phyloP scores from a whole-genome alignment of 805 yeast genomes.

The Saturnispora sanitii region DNA sequence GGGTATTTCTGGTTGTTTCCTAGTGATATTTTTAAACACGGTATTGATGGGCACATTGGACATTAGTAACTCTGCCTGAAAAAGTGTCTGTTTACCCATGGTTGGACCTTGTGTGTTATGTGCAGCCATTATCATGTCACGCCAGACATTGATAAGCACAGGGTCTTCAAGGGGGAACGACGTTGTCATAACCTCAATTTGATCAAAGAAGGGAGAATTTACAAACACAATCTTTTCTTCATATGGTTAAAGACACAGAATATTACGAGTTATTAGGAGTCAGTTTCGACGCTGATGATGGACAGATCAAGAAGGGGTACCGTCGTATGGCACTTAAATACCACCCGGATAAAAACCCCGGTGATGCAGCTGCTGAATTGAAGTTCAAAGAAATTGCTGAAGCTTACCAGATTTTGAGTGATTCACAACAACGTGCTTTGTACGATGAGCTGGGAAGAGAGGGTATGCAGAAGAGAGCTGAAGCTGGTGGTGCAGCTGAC shows the following conservation, averaged over 20 bases:
- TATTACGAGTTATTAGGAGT: conserved; percentile 64
- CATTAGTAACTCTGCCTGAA: background rate
- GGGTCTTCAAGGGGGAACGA: conserved; percentile 14
- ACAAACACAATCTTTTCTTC: background rate
- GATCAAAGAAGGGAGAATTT: background rate
- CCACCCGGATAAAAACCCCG: conserved; percentile 77
- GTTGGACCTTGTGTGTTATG: background rate
- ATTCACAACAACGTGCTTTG: conserved; percentile 49
- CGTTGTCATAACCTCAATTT: conserved; percentile 6
- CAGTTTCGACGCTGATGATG: conserved; percentile 45
- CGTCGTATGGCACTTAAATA: conserved; percentile 64
- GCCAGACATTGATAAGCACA: conserved; percentile 12
- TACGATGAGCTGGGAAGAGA: conserved; percentile 74
- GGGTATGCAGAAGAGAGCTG: conserved; percentile 31
- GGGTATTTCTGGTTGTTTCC: background rate
- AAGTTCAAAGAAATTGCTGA: conserved; percentile 55
- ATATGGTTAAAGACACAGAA: conserved; percentile 71
- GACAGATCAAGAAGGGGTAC: conserved; percentile 71
- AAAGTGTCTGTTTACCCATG: background rate
- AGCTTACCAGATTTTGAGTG: conserved; percentile 72
- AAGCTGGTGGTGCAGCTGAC: conserved; percentile 52
- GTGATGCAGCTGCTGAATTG: conserved; percentile 65
- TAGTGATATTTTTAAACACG: background rate
- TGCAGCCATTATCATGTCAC: background rate
- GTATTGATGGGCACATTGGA: background rate